Conservation (phyloP, 306 rosid genomes). For the Prunus armeniaca region DNA sequence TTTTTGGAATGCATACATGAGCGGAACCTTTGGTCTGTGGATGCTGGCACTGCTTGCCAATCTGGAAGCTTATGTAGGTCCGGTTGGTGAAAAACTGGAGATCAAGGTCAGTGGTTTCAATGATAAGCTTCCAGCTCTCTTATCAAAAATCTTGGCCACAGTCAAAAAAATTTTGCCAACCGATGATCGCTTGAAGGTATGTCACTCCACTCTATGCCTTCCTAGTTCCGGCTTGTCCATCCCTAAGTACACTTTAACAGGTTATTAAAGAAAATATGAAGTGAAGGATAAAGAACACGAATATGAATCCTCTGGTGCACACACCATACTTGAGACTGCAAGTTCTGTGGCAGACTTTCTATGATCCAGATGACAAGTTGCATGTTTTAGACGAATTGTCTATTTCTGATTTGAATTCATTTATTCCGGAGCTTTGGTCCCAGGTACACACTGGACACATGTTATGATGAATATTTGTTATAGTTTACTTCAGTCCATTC, state of each 20-base stretch:
- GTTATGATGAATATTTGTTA: neutral
- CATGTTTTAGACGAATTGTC: constrained; percentile 45
- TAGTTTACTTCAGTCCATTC: neutral
- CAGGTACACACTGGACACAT: constrained; percentile 46
- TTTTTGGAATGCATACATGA: neutral
- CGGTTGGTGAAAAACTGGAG: constrained; percentile 71
- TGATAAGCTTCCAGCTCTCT: constrained; percentile 75
- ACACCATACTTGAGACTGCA: constrained; percentile 78
- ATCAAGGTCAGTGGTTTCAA: constrained; percentile 88
- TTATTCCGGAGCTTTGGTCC: constrained; percentile 74
- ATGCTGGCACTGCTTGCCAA: constrained; percentile 89
- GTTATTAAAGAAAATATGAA: constrained; percentile 78
- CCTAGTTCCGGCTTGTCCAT: constrained; percentile 25
- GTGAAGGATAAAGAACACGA: constrained; percentile 72
- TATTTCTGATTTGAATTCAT: constrained; percentile 61
- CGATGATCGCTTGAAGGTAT: constrained; percentile 71
- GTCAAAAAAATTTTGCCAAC: constrained; percentile 69
- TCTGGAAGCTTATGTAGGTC: constrained; percentile 83
- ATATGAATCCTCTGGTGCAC: constrained; percentile 91
- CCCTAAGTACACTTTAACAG: constrained; percentile 40
- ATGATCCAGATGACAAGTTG: constrained; percentile 71
- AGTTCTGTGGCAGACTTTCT: constrained; percentile 67
- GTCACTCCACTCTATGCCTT: neutral
- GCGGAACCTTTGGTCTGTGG: neutral
- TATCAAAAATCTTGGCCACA: constrained; percentile 57